phyloP scores from a whole-genome alignment of 306 rosid genomes.

The Morella rubra region DNA sequence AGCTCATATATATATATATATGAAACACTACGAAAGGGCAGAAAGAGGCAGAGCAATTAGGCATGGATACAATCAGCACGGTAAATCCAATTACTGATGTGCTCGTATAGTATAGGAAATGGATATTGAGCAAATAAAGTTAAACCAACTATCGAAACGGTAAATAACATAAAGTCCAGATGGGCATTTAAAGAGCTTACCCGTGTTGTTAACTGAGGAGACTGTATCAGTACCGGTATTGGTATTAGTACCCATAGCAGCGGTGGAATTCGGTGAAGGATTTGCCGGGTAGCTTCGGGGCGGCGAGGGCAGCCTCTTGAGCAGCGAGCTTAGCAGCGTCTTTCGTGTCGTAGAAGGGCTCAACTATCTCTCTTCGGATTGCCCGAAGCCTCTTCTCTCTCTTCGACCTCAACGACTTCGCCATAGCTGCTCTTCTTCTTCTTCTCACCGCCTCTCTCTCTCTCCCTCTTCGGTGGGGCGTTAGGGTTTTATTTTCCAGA shows the following conservation, averaged over 20 bases:
- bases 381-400: conserved; percentile 88
- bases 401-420: conserved; percentile 89
- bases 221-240: conserved; percentile 18
- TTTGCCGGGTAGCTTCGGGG: conserved; percentile 78
- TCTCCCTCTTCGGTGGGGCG: background rate
- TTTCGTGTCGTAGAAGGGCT: conserved; percentile 79
- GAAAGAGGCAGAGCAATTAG: background rate
- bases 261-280: conserved; percentile 24
- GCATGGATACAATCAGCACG: background rate
- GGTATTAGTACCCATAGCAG: conserved; percentile 8
- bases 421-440: conserved; percentile 43
- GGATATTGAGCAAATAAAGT: background rate
- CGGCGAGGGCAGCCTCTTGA: conserved; percentile 87
- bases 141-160: background rate
- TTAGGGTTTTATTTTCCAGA: no score
- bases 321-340: conserved; percentile 88
- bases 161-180: background rate
- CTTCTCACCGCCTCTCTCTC: conserved; percentile 1
- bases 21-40: background rate
- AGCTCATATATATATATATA: no score
- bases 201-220: conserved; percentile 30
- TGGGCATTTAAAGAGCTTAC: conserved; percentile 26
- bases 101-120: background rate
- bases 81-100: background rate
- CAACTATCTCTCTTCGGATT: conserved; percentile 79